Evolutionary conservation across 176 grass and related monocot species (phyloP).

Genomic region (Echinochloa phyllopogon): DNA sequence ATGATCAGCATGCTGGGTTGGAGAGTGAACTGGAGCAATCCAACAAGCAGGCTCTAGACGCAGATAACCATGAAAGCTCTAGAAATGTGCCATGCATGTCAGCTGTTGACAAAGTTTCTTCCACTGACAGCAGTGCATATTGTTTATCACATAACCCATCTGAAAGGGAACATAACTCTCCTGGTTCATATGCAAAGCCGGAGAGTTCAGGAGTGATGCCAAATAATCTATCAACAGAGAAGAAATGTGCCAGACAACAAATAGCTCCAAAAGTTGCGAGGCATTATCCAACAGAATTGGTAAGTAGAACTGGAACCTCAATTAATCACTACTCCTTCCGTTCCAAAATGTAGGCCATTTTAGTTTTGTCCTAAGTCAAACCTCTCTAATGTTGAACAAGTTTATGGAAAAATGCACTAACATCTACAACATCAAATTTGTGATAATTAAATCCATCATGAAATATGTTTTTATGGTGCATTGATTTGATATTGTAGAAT

Average conservation of each 20-base stretch:
- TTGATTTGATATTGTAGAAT: not conserved
- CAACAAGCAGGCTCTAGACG: constrained; percentile 26
- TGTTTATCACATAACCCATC: constrained; percentile 27
- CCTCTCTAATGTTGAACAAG: not conserved
- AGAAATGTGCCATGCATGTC: constrained; percentile 42
- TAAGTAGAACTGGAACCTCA: constrained; percentile 46
- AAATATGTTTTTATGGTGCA: not conserved
- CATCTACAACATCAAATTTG: not conserved
- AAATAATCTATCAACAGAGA: constrained; percentile 44
- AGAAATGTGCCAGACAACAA: constrained; percentile 59
- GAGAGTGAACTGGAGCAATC: constrained; percentile 39
- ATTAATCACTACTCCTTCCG: constrained; percentile 8
- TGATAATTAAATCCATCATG: not conserved
- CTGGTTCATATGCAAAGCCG: constrained; percentile 29
- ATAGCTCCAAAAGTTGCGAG: constrained; percentile 51
- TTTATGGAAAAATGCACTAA: not conserved
- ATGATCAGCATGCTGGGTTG: constrained; percentile 15
- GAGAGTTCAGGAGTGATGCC: constrained; percentile 41
- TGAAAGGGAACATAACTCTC: constrained; percentile 51
- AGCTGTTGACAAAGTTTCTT: constrained; percentile 45
- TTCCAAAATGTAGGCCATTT: not conserved
- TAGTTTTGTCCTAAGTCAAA: not conserved
- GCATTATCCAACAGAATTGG: constrained; percentile 67
- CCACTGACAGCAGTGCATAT: constrained; percentile 15
- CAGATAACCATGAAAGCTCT: constrained; percentile 32